phyloP scores from a whole-genome alignment of 1,284 basidiomycete species.

The Naganishia albida region DNA sequence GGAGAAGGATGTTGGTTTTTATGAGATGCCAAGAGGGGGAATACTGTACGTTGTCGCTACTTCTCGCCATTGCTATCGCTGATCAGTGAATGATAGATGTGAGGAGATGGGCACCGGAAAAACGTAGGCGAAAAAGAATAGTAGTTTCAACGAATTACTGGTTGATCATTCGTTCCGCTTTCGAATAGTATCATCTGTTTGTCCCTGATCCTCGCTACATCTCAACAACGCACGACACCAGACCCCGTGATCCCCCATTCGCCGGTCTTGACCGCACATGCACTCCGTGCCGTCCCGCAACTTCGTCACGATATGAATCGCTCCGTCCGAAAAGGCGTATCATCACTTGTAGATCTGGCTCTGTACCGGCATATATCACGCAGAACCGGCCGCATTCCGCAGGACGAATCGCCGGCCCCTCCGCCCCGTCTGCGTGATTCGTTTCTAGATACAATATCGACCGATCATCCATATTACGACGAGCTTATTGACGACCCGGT shows the following conservation, averaged over 20 bases:
- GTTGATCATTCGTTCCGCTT: too few species aligned
- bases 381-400: background rate
- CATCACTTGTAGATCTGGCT: background rate
- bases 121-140: slow-evolving; percentile 36
- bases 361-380: background rate
- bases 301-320: background rate
- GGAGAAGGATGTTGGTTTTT: slow-evolving; percentile 38
- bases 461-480: slow-evolving; percentile 18
- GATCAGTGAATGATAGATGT: slow-evolving; percentile 38
- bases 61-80: background rate
- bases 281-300: slow-evolving; percentile 39
- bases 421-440: background rate
- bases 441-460: background rate
- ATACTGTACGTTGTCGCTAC: slow-evolving; percentile 42
- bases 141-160: too few species aligned
- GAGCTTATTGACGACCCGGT: background rate
- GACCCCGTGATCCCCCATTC: slow-evolving; percentile 39
- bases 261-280: slow-evolving; percentile 41
- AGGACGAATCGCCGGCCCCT: background rate
- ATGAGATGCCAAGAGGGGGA: slow-evolving; percentile 46
- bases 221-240: slow-evolving; percentile 42
- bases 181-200: slow-evolving; percentile 46
- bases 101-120: slow-evolving; percentile 57
- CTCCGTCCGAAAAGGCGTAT: background rate
- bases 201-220: slow-evolving; percentile 49